Conservation (phyloP, 768 basidiomycete species). For the Suillus placidus region DNA sequence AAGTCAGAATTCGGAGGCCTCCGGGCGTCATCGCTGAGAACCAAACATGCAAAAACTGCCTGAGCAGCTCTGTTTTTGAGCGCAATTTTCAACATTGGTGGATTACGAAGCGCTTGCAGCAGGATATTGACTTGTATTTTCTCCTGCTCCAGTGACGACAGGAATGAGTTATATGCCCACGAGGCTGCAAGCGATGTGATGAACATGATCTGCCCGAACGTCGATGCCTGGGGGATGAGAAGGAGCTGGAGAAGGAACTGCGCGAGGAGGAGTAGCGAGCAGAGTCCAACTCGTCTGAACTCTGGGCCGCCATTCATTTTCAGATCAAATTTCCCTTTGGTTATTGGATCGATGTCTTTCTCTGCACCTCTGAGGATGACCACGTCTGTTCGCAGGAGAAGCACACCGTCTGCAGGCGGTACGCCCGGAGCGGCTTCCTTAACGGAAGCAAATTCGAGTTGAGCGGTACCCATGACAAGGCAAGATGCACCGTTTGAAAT, state of each 20-base stretch:
- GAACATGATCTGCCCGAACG: constrained; percentile 42
- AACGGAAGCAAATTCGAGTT: constrained; percentile 24
- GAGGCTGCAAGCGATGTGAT: constrained; percentile 34
- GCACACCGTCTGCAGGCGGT: constrained; percentile 36
- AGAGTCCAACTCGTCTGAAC: constrained; percentile 27
- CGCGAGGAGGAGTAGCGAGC: constrained; percentile 33
- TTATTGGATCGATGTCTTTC: constrained; percentile 33
- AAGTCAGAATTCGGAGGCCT: constrained; percentile 6
- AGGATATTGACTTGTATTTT: constrained; percentile 29
- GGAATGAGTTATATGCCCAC: constrained; percentile 39
- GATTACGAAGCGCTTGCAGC: constrained; percentile 17
- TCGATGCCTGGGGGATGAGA: constrained; percentile 36
- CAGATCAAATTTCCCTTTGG: constrained; percentile 34
- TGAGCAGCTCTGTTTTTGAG: constrained; percentile 12
- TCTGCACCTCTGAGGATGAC: constrained; percentile 37
- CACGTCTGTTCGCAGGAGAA: constrained; percentile 26
- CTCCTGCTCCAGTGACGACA: constrained; percentile 41
- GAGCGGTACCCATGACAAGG: constrained; percentile 33
- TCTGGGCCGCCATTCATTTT: constrained; percentile 18
- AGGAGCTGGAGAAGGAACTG: constrained; percentile 39
- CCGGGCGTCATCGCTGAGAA: constrained; percentile 17
- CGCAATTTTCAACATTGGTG: constrained; percentile 22
- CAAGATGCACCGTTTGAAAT: constrained; percentile 35
- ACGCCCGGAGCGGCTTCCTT: constrained; percentile 23
- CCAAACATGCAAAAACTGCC: constrained; percentile 29